Conservation (phyloP, 2,329 filamentous ascomycete species). For the Colletotrichum sojae region DNA sequence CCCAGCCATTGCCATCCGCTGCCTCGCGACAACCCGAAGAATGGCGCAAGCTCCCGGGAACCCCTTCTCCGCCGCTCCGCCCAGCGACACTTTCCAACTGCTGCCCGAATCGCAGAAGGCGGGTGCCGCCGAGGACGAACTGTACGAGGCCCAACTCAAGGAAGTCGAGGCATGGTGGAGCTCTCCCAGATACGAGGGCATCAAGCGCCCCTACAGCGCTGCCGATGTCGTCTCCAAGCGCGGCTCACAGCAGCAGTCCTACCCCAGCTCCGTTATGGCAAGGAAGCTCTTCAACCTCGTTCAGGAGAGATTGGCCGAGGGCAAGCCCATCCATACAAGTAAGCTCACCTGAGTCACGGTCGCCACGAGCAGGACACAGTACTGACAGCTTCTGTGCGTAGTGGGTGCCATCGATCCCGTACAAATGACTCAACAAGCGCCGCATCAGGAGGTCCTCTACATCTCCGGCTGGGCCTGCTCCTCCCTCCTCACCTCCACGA, state of each 20-base stretch:
- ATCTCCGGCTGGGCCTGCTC: conserved; percentile 98
- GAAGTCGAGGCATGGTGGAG: conserved; percentile 94
- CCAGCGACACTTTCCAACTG: conserved; percentile 88
- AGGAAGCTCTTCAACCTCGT: conserved; percentile 94
- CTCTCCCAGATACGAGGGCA: conserved; percentile 85
- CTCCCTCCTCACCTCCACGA: conserved; percentile 90
- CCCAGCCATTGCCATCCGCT: conserved; percentile 45
- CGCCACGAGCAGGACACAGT: neutral
- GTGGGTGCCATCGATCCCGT: conserved; percentile 99
- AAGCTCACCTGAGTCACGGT: conserved; percentile 49
- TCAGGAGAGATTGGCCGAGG: conserved; percentile 81
- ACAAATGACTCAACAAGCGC: conserved; percentile 98
- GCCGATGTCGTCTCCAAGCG: conserved; percentile 95
- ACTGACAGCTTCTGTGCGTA: conserved; percentile 51
- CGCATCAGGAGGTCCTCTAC: conserved; percentile 96
- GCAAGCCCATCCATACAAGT: conserved; percentile 95
- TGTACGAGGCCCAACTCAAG: conserved; percentile 87
- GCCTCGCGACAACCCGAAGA: conserved; percentile 49
- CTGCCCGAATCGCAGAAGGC: conserved; percentile 83
- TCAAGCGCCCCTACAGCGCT: conserved; percentile 91
- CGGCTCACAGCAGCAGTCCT: conserved; percentile 87
- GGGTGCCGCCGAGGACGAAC: conserved; percentile 84
- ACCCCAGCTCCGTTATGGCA: conserved; percentile 95
- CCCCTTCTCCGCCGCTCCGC: conserved; percentile 44
- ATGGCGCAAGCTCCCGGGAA: conserved; percentile 47